Conservation (phyloP, 352 stramenopile genomes). For the Phytophthora litchii region DNA sequence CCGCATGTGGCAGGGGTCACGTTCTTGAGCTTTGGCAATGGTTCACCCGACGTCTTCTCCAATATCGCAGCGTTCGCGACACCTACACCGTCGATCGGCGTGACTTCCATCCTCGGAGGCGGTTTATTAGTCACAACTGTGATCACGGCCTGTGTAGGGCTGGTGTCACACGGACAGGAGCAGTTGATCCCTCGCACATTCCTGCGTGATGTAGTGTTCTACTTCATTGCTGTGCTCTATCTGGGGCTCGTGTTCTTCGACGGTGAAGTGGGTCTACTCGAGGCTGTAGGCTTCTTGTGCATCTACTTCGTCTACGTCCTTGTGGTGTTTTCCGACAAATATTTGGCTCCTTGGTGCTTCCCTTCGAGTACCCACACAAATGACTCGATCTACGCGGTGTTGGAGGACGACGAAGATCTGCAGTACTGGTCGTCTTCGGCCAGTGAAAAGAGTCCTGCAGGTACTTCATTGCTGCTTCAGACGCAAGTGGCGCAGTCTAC, state of each 20-base stretch:
- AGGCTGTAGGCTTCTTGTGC: slow-evolving; percentile 73
- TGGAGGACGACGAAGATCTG: slow-evolving; percentile 45
- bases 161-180: slow-evolving; percentile 72
- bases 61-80: slow-evolving; percentile 79
- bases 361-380: slow-evolving; percentile 15
- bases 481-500: slow-evolving; percentile 7
- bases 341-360: slow-evolving; percentile 40
- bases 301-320: slow-evolving; percentile 73
- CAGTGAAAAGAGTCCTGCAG: slow-evolving; percentile 31
- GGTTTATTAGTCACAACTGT: slow-evolving; percentile 81
- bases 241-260: slow-evolving; percentile 74
- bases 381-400: slow-evolving; percentile 22
- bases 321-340: slow-evolving; percentile 65
- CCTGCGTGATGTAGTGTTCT: slow-evolving; percentile 76
- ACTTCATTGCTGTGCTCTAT: slow-evolving; percentile 74
- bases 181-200: slow-evolving; percentile 82
- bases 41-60: slow-evolving; percentile 79
- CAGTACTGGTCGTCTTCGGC: slow-evolving; percentile 33
- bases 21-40: slow-evolving; percentile 85
- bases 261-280: slow-evolving; percentile 61
- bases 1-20: slow-evolving; percentile 77
- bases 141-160: slow-evolving; percentile 69
- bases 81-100: slow-evolving; percentile 66
- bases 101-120: slow-evolving; percentile 73
- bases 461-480: slow-evolving; percentile 7